These are phyloP conservation scores for Apiospora marii DNA, from an alignment of 2,329 filamentous ascomycete species.

Conservation along the genomic window DNA sequence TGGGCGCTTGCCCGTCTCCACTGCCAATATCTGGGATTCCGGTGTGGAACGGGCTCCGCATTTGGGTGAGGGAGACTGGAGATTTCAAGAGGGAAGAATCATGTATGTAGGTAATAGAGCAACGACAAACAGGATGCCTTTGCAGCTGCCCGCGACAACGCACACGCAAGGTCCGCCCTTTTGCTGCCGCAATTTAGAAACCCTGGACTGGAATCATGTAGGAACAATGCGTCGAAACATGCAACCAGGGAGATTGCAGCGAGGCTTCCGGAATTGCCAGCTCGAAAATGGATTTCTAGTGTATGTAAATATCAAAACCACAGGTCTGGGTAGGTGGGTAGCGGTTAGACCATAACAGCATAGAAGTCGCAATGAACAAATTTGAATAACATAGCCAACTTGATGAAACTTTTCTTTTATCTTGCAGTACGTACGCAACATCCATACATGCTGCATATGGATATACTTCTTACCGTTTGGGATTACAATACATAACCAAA, in stretches of 20 bases:
- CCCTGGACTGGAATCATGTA: constrained; percentile 3
- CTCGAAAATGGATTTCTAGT: neutral
- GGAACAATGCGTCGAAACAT: constrained; percentile 12
- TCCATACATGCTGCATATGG: neutral
- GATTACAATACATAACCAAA: neutral
- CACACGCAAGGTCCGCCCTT: neutral
- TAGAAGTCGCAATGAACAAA: neutral
- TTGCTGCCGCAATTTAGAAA: neutral
- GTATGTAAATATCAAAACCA: no score
- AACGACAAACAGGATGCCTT: neutral
- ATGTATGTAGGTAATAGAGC: neutral
- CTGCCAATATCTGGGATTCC: constrained; percentile 24
- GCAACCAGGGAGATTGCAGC: constrained; percentile 14
- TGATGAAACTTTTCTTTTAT: neutral
- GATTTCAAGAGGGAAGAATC: neutral
- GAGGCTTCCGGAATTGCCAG: neutral
- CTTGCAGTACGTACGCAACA: neutral
- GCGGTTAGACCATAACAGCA: no score
- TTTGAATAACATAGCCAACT: neutral
- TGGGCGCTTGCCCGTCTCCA: constrained; percentile 26
- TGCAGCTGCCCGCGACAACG: neutral
- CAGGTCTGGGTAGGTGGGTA: no score
- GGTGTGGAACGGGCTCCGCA: constrained; percentile 25
- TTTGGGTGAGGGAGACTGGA: constrained; percentile 15
- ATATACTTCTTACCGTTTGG: neutral